Percentiles rank a stretch among this genome's conserved stretches.
Evolutionary conservation across 148 eudicot genomes (phyloP).

Genomic region (Oxyria digyna): DNA sequence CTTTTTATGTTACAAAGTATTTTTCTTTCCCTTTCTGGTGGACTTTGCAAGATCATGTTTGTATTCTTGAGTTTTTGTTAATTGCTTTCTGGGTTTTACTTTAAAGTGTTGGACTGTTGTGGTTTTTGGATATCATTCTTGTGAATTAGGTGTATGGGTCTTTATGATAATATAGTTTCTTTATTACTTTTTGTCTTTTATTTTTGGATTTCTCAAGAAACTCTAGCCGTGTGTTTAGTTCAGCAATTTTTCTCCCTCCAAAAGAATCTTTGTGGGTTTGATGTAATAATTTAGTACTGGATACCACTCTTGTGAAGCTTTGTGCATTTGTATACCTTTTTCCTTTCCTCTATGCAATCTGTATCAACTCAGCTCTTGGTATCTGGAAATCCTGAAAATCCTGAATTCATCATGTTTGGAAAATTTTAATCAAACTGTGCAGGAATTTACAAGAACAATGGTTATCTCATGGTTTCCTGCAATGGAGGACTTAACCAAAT

Average conservation of each 20-base stretch:
- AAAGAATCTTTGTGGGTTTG: background rate
- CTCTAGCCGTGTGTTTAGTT: background rate
- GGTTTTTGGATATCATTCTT: too few species aligned
- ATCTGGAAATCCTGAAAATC: background rate
- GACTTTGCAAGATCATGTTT: background rate
- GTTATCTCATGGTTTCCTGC: slow-evolving; percentile 28
- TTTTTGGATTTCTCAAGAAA: background rate
- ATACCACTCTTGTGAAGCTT: background rate
- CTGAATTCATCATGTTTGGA: too few species aligned
- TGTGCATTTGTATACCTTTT: background rate
- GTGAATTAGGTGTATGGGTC: background rate
- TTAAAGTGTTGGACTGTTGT: background rate
- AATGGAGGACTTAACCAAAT: slow-evolving; percentile 40
- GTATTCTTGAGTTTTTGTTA: background rate
- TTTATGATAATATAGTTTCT: background rate
- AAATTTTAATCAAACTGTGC: too few species aligned
- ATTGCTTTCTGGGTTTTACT: background rate
- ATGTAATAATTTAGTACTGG: background rate
- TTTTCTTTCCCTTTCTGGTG: background rate
- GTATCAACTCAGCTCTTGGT: background rate
- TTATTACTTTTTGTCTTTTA: background rate
- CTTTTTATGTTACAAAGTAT: background rate
- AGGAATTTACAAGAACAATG: slow-evolving; percentile 26
- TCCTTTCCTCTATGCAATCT: background rate
- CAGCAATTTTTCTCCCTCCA: background rate